Evolutionary conservation across 2,329 filamentous ascomycete genomes (phyloP).

Genomic region (Balansia obtecta): DNA sequence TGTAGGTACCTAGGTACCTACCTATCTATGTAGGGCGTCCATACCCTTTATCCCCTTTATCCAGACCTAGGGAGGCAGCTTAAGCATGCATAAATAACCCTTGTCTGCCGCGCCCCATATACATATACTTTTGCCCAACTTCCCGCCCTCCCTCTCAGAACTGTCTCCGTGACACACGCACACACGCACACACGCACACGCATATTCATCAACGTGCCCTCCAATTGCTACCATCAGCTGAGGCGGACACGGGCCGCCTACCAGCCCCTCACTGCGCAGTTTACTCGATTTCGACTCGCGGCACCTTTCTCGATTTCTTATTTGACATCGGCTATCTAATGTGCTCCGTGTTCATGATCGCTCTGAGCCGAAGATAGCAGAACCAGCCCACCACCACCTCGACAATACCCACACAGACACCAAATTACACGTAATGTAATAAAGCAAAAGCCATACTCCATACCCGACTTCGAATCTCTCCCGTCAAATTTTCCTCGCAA

Average conservation of each 20-base stretch:
- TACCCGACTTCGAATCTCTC: not conserved
- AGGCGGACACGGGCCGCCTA: not conserved
- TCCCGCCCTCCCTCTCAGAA: not conserved
- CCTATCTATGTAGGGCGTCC: no score
- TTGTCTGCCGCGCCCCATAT: no score
- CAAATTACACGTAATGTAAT: not conserved
- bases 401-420: not conserved
- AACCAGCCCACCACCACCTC: not conserved
- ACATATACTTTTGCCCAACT: not conserved
- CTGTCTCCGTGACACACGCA: not conserved
- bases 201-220: not conserved
- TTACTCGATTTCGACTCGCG: not conserved
- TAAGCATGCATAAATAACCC: no score
- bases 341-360: not conserved
- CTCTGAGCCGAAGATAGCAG: not conserved
- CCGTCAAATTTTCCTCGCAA: not conserved
- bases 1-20: no score
- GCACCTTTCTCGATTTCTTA: not conserved
- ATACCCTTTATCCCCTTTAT: no score
- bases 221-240: slow-evolving; percentile 7
- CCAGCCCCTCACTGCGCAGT: not conserved
- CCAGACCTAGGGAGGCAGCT: no score
- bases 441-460: not conserved
- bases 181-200: not conserved
- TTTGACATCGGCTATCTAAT: not conserved